phyloP scores from a whole-genome alignment of 179 eudicot genomes.

The Vitellaria paradoxa region DNA sequence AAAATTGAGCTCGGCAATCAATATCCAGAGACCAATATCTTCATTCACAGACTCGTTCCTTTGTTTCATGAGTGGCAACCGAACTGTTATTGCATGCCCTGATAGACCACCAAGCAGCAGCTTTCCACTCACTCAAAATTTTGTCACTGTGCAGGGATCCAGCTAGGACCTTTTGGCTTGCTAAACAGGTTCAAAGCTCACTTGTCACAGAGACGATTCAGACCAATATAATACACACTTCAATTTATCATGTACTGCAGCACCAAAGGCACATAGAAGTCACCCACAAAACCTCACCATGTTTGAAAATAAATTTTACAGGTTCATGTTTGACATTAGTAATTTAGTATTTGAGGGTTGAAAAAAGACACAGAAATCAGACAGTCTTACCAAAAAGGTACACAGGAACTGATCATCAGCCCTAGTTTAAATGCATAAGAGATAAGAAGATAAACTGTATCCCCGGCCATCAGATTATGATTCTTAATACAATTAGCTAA shows the following conservation, averaged over 20 bases:
- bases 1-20: background rate
- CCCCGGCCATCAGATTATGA: conserved; percentile 1
- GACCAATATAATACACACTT: background rate
- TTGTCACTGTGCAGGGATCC: background rate
- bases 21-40: background rate
- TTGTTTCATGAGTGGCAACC: background rate
- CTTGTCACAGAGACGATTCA: background rate
- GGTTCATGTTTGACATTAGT: background rate
- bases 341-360: background rate
- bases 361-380: background rate
- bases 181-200: background rate
- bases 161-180: background rate
- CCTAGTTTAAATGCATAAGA: conserved; percentile 6
- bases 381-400: background rate
- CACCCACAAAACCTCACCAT: background rate
- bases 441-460: background rate
- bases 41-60: background rate
- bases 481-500: conserved; percentile 7
- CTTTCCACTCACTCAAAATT: background rate
- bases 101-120: background rate
- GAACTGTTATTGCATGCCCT: background rate
- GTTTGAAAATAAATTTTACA: background rate
- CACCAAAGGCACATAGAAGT: background rate
- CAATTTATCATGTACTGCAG: background rate
- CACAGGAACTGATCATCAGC: background rate